Evolutionary conservation across 306 rosid genomes (phyloP), one percentile per base, ranked within the genome.

Genomic region (Sophora flavescens): DNA sequence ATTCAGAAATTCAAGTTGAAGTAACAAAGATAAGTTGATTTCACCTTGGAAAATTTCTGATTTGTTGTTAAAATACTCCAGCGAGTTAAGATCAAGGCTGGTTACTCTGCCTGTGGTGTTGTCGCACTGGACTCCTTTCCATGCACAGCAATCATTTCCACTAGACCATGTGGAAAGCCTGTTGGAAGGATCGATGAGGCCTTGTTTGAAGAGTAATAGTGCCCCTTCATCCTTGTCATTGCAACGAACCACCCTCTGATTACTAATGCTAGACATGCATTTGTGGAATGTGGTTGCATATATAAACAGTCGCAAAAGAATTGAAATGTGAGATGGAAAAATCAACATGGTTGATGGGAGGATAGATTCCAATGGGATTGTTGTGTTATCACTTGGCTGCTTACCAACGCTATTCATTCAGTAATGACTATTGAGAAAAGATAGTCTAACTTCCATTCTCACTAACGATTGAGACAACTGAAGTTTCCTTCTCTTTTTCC

Each of bases 11-110:
- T 80, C 35, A 63, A 80, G 38, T 54, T 72, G 52, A 57, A 80
- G 16, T 13, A 54, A 36, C 38, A 72, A 45, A 13, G 62, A 64
- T 0, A 72, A 63, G 16, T 80, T 65, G 68, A 64, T 72, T 33
- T 80, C 63, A 72, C 83, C 83, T 72, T 44, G 35, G 32, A 79
- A 53, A n/a, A n/a, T n/a, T 15, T 63, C 17, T 56, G 28, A 67
- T 0, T 39, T 39, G 5, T 4, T 6, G 2, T 30, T 1, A 3
- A 36, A 0, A 0, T 4, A 0, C n/a, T n/a, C n/a, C n/a, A n/a
- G n/a, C 0, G 41, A 6, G 41, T 36, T 4, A 36, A 72, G 68
- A 72, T 79, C 62, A 54, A 79, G 74, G 4, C 28, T 44, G 52
- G 61, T 79, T 2, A 79, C 74, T 65, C 80, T 64, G 16, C 66